Conservation (phyloP, 495 filamentous ascomycete genomes). For the Penicillium paradoxum region DNA sequence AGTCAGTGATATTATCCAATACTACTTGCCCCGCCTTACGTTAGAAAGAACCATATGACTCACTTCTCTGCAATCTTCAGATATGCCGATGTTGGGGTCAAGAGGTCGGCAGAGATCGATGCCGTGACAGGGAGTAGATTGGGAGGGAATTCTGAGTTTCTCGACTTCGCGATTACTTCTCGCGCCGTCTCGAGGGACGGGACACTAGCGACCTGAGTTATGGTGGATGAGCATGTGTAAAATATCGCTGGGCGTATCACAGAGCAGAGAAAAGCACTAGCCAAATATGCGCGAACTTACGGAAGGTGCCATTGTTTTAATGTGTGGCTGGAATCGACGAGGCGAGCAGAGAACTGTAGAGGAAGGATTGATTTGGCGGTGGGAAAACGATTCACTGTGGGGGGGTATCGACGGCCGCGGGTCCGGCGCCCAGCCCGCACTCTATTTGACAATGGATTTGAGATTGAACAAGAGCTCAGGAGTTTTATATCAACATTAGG, state of each 20-base stretch:
- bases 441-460: not conserved
- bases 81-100: constrained; percentile 89
- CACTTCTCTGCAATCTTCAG: constrained; percentile 76
- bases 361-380: constrained; percentile 22
- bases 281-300: constrained; percentile 19
- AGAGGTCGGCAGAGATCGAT: constrained; percentile 80
- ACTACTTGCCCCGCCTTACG: constrained; percentile 4
- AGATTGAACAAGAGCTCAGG: not conserved
- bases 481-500: not conserved
- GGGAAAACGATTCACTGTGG: constrained; percentile 25
- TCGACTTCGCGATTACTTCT: constrained; percentile 49
- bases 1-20: constrained; percentile 12
- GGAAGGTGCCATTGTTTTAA: constrained; percentile 30
- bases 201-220: constrained; percentile 35
- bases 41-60: constrained; percentile 28
- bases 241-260: not conserved
- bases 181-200: constrained; percentile 42
- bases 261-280: not conserved
- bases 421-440: not conserved
- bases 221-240: constrained; percentile 8
- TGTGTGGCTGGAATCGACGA: not conserved
- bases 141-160: constrained; percentile 52
- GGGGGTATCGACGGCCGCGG: constrained; percentile 11
- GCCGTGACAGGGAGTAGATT: constrained; percentile 85
- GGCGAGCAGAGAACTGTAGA: not conserved